Conservation (phyloP, 768 basidiomycete species). For the Cyathus striatus region DNA sequence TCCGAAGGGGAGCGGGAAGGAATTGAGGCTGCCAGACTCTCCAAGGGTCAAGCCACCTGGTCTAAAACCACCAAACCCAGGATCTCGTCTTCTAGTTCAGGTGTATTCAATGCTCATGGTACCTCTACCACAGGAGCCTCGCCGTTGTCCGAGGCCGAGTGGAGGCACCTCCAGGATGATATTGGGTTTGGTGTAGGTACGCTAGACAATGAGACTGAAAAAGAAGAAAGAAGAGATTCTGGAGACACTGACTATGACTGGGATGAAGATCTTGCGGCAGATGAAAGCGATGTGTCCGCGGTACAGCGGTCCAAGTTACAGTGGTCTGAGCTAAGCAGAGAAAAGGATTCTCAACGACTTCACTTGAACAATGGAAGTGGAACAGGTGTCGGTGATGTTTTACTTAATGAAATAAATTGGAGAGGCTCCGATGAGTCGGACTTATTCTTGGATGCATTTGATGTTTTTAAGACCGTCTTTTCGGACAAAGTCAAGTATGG, state of each 20-base stretch:
- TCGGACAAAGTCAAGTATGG: background rate
- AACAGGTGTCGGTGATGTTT: too few species aligned
- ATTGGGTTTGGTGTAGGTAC: conserved; percentile 6
- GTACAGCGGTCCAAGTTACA: too few species aligned
- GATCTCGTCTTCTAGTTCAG: conserved; percentile 28
- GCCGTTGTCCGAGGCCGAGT: conserved; percentile 42
- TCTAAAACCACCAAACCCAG: conserved; percentile 24
- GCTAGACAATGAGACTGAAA: conserved; percentile 6
- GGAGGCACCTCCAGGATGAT: conserved; percentile 53
- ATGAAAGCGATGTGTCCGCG: too few species aligned
- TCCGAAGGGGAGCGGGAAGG: conserved; percentile 67
- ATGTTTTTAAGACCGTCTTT: background rate
- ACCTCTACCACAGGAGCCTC: conserved; percentile 19
- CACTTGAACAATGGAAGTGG: too few species aligned
- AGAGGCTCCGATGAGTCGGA: too few species aligned
- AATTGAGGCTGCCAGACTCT: conserved; percentile 48
- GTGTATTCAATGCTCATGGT: too few species aligned
- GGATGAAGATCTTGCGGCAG: too few species aligned
- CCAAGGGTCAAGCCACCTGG: conserved; percentile 17
- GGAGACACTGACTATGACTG: conserved; percentile 3
- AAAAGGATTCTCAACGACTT: too few species aligned
- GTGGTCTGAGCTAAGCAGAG: too few species aligned
- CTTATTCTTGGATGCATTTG: background rate
- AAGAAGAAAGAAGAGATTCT: conserved; percentile 3
- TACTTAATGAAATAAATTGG: too few species aligned